Evolutionary conservation across 108 stramenopile species (phyloP).

Genomic region (Craspedostauros australis): DNA sequence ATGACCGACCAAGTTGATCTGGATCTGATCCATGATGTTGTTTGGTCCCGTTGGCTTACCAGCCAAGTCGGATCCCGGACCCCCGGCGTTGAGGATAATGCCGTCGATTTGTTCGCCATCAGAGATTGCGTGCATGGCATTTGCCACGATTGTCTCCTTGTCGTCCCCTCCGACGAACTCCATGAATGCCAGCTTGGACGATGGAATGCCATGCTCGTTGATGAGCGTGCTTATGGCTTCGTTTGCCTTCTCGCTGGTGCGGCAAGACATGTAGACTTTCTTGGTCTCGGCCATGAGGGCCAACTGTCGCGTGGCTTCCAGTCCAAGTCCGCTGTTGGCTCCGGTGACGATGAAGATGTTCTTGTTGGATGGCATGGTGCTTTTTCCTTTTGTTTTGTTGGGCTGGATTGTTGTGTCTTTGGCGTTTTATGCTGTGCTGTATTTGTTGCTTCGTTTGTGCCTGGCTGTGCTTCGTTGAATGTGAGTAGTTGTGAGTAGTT

Average conservation of each 20-base stretch:
- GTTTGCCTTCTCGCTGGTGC: slow-evolving; percentile 7
- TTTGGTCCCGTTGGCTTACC: background rate
- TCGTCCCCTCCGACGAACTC: slow-evolving; percentile 13
- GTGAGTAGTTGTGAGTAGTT: no score
- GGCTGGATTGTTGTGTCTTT: no score
- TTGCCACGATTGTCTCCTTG: slow-evolving; percentile 1
- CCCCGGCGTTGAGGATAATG: slow-evolving; percentile 22
- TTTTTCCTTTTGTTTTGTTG: no score
- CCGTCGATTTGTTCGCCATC: slow-evolving; percentile 1
- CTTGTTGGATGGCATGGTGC: no score
- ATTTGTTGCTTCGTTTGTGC: no score
- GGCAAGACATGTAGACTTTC: slow-evolving; percentile 9
- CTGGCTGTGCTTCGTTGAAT: no score
- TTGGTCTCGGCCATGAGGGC: background rate
- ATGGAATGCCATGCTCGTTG: background rate
- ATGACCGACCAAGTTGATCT: slow-evolving; percentile 1
- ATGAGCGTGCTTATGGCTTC: slow-evolving; percentile 8
- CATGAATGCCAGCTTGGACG: slow-evolving; percentile 3
- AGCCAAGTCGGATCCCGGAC: slow-evolving; percentile 2
- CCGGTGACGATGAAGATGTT: slow-evolving; percentile 42
- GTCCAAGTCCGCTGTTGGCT: slow-evolving; percentile 40
- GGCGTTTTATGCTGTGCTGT: no score
- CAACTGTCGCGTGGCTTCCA: slow-evolving; percentile 42
- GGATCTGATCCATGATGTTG: background rate
- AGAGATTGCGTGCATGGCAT: background rate